Evolutionary conservation across 345 rosid species (phyloP).

Genomic region (Noccaea bulbosa): DNA sequence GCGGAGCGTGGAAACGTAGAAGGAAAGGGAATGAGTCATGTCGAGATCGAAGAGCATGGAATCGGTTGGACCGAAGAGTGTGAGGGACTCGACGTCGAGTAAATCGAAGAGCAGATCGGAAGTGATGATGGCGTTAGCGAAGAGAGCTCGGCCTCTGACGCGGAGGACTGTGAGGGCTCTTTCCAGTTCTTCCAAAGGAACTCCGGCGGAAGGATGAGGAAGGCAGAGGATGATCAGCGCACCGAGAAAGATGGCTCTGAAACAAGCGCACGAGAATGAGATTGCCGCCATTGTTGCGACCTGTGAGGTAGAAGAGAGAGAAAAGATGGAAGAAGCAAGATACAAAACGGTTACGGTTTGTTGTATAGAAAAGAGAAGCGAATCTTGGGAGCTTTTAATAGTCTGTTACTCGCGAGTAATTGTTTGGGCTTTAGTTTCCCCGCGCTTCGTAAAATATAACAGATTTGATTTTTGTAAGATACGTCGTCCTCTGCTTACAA

Average conservation of each 20-base stretch:
- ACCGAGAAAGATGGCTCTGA: slow-evolving; percentile 31
- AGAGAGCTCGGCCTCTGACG: slow-evolving; percentile 50
- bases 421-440: slow-evolving; percentile 5
- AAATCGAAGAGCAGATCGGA: slow-evolving; percentile 57
- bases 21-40: slow-evolving; percentile 51
- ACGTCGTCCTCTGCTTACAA: background rate
- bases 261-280: slow-evolving; percentile 19
- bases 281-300: slow-evolving; percentile 35
- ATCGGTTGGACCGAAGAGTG: slow-evolving; percentile 51
- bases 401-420: slow-evolving; percentile 20
- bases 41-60: slow-evolving; percentile 52
- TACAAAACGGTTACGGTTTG: slow-evolving; percentile 25
- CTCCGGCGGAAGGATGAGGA: slow-evolving; percentile 34
- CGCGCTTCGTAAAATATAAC: background rate
- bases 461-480: background rate
- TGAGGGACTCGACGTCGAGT: slow-evolving; percentile 48
- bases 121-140: slow-evolving; percentile 60
- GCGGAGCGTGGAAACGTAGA: slow-evolving; percentile 54
- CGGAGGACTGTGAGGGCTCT: slow-evolving; percentile 48
- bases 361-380: slow-evolving; percentile 7
- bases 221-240: slow-evolving; percentile 29
- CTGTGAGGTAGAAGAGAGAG: slow-evolving; percentile 1
- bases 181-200: slow-evolving; percentile 50
- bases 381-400: slow-evolving; percentile 13
- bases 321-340: slow-evolving; percentile 16